Percentiles rank a stretch among this genome's conserved stretches.
phyloP scores from a whole-genome alignment of 495 filamentous ascomycete genomes.

The Neurospora tetraspora region DNA sequence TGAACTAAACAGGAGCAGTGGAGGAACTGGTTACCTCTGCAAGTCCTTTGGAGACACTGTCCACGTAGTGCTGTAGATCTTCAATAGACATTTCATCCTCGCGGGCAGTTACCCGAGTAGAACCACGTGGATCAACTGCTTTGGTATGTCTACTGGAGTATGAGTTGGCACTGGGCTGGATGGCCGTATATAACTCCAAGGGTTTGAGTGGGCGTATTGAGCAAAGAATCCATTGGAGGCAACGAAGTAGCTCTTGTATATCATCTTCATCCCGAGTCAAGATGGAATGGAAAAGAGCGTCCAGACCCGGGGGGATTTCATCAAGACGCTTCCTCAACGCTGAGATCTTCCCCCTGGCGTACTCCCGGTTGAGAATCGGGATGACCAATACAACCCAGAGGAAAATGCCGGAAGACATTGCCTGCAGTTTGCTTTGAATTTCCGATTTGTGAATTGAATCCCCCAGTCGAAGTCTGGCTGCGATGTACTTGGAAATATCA shows the following conservation, averaged over 20 bases:
- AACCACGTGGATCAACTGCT: neutral
- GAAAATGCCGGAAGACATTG: conserved; percentile 30
- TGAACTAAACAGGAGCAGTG: conserved; percentile 28
- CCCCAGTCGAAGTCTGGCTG: neutral
- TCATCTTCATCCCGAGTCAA: conserved; percentile 20
- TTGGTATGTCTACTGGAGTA: neutral
- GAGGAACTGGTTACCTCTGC: conserved; percentile 14
- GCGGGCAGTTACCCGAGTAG: neutral
- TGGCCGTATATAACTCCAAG: conserved; percentile 25
- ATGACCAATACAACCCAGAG: conserved; percentile 35
- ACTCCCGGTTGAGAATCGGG: conserved; percentile 29
- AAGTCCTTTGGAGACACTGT: conserved; percentile 22
- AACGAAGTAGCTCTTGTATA: conserved; percentile 15
- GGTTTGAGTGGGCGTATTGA: conserved; percentile 16
- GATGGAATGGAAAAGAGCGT: conserved; percentile 23
- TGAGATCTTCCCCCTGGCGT: conserved; percentile 13
- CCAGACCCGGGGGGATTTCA: conserved; percentile 17
- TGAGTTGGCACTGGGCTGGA: conserved; percentile 12
- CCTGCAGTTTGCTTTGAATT: conserved; percentile 15
- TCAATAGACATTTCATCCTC: neutral
- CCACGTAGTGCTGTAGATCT: conserved; percentile 10
- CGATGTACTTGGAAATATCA: conserved; percentile 9
- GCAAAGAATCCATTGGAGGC: conserved; percentile 27
- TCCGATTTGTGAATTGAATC: conserved; percentile 14
- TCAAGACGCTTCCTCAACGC: conserved; percentile 9